Evolutionary conservation across 228 moss, liverwort and hornwort genomes (phyloP), one percentile per base, ranked within the genome.

Genomic region (Sphagnum fallax): DNA sequence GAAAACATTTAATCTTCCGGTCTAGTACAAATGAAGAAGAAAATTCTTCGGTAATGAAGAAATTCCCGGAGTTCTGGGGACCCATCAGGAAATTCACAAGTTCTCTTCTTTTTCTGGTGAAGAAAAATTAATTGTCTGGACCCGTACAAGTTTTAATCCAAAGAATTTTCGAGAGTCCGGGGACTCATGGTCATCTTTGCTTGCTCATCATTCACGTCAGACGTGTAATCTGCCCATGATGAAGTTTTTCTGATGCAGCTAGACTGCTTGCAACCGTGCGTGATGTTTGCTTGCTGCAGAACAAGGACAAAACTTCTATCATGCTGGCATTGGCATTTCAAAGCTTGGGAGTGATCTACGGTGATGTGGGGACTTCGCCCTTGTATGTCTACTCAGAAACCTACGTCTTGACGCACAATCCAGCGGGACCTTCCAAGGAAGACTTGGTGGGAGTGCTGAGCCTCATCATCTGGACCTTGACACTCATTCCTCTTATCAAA

Each of bases 321-420:
- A 87, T 79, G 4, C 65, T 78, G 6, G 69, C 69, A 10, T 72
- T 93, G 32, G 85, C 93, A 11, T 93, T 89, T 48, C 91, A 93
- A 73, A 93, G 79, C 72, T 68, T 91, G 5, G 91, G 91, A 52
- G 79, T 93, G 18, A 85, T 91, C 47, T 93, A 77, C 62, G 93
- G 93, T 6, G 91, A 93, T 70, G 78, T 93, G 51, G 89, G 91
- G 8, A 93, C 91, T 5, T 93, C 91, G 47, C 93, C 93, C 4
- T 69, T 91, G 52, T 93, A 93, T 65, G 93, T 93, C 64, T 93
- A 73, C 15, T 32, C 87, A 47, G 77, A 75, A 63, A 79, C 85
- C 15, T 68, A 6, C 66, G 74, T 67, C 8, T 69, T 86, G 55
- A 83, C 77, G 69, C 60, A 66, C 68, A 73, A 6, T 61, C 79